Base-by-base conservation (phyloP, 371 early-diverging fungal genomes). In the Mycotypha africana region DNA sequence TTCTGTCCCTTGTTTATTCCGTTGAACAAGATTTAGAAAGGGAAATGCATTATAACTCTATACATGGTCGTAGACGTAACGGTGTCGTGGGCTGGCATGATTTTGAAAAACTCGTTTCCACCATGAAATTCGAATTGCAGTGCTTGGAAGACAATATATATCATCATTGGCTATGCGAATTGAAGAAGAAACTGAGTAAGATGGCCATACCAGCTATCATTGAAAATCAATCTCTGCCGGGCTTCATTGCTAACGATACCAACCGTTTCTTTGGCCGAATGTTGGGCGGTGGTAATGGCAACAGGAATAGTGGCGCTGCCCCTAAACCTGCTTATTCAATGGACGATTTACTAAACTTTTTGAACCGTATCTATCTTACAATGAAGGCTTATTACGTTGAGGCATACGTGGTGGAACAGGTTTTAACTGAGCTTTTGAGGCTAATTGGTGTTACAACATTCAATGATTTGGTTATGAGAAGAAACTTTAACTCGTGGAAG, bases 381-480 rank as follows among this genome's bases (percentile, higher is more conserved):
- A 90, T 95, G 93, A 87, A 88, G 60, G 93, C 86, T 67, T 98
- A 95, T 70, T 91, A 91, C 64, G 85, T 96, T 33, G 94, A 95
- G 42, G 86, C 79, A 32, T 78, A 84, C 21, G 78, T 83, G 16
- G 59, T 78, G 20, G 74, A 85, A 28, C 94, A 94, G 70, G 88
- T 94, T 23, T 70, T 95, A 55, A 87, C 86, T 0, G 94, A 95
- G 64, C 64, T 97, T 26, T 68, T 97, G 43, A 88, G 91, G 45
- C 79, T 91, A 36, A 86, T 96, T 57, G 95, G 97, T 34, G 88
- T 92, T 14, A 81, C 86, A 4, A 85, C 93, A 0, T 97, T 97
- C 67, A 98, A 98, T 65, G 90, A 95, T 59, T 60, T 98, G 45
- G 76, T 98, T 42, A 93, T 94, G 92, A 79, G 87, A 31, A 78